These are phyloP conservation scores for Rhynchosporium secalis DNA, from an alignment of 2,329 filamentous ascomycete species.

Conservation along the genomic window DNA sequence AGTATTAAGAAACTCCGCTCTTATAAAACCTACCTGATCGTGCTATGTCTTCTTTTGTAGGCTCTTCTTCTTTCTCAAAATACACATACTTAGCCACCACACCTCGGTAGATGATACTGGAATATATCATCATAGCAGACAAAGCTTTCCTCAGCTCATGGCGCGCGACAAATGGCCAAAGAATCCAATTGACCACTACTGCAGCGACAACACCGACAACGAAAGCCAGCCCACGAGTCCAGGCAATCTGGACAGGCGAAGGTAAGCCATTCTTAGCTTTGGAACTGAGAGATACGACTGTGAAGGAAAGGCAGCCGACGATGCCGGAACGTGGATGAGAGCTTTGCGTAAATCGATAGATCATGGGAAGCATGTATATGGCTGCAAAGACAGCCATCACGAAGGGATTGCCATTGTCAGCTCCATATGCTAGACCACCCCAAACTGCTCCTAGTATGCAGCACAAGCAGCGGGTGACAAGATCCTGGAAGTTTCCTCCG, in stretches of 20 bases:
- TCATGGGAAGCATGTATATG: conserved; percentile 60
- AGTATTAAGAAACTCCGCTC: neutral
- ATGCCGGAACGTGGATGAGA: conserved; percentile 58
- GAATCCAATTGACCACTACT: conserved; percentile 57
- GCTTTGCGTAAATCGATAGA: conserved; percentile 57
- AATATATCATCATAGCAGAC: conserved; percentile 58
- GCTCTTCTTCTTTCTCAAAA: conserved; percentile 54
- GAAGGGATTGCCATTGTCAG: conserved; percentile 53
- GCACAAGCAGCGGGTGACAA: conserved; percentile 52
- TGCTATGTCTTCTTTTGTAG: conserved; percentile 51
- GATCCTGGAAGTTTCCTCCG: conserved; percentile 58
- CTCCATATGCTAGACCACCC: conserved; percentile 54
- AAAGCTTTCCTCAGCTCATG: conserved; percentile 58
- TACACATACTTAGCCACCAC: conserved; percentile 59
- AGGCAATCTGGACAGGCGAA: conserved; percentile 46
- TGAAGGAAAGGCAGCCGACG: conserved; percentile 58
- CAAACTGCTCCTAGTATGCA: conserved; percentile 55
- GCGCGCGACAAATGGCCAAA: conserved; percentile 62
- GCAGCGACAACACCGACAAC: conserved; percentile 55
- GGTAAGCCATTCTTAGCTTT: conserved; percentile 36
- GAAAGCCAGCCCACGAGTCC: conserved; percentile 52
- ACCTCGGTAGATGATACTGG: conserved; percentile 56
- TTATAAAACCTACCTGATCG: conserved; percentile 42
- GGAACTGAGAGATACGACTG: conserved; percentile 50
- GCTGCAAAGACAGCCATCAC: conserved; percentile 56